phyloP scores from a whole-genome alignment of 1,284 basidiomycete species.

The Golubevia pallescens region DNA sequence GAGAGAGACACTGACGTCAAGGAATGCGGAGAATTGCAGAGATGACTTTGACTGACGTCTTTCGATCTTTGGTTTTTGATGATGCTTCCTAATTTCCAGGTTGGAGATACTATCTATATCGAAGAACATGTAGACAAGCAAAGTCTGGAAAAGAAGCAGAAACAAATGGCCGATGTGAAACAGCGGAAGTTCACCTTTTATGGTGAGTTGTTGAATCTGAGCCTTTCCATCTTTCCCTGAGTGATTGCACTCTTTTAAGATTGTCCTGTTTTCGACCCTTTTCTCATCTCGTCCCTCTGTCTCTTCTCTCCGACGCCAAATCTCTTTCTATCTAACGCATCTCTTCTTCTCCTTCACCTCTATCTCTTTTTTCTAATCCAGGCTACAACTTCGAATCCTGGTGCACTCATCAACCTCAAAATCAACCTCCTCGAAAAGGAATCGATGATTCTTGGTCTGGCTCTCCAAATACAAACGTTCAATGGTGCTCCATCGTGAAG shows the following conservation, averaged over 20 bases:
- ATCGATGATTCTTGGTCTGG: conserved; percentile 75
- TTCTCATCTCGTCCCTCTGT: conserved; percentile 71
- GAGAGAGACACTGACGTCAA: too few relatives aligned
- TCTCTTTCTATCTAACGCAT: conserved; percentile 66
- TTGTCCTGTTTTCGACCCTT: conserved; percentile 13
- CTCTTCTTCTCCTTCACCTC: background rate
- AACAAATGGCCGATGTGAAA: conserved; percentile 15
- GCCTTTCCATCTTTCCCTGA: conserved; percentile 11
- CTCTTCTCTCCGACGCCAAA: conserved; percentile 71
- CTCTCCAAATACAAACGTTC: conserved; percentile 88
- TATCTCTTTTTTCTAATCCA: conserved; percentile 65
- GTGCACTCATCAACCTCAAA: conserved; percentile 70
- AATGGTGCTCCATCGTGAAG: conserved; percentile 93
- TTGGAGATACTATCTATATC: conserved; percentile 75
- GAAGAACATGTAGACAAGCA: conserved; percentile 77
- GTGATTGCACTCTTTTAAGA: conserved; percentile 18
- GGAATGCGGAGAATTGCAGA: too few relatives aligned
- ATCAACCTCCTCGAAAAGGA: conserved; percentile 44
- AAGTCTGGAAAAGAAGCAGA: conserved; percentile 73
- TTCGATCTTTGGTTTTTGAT: background rate
- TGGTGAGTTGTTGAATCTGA: conserved; percentile 25
- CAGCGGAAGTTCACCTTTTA: conserved; percentile 15
- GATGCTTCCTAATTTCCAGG: conserved; percentile 11
- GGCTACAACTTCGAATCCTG: conserved; percentile 84
- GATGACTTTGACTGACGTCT: too few relatives aligned